These are phyloP conservation scores for Coriolopsis trogii DNA, from an alignment of 1,284 basidiomycete species.

Conservation along the genomic window DNA sequence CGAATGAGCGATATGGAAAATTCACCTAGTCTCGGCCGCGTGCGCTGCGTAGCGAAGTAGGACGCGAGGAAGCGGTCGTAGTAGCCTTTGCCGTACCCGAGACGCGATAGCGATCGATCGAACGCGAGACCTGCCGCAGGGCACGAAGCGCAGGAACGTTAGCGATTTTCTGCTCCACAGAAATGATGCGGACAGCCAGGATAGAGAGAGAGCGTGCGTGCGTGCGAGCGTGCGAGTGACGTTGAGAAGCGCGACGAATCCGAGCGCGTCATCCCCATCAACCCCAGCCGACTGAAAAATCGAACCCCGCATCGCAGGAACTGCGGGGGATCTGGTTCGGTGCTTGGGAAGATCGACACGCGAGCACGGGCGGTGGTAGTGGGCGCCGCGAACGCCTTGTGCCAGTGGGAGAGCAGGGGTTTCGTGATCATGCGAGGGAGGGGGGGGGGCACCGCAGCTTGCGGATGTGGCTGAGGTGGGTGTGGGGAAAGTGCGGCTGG, in stretches of 20 bases:
- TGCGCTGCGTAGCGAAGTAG: slow-evolving; percentile 39
- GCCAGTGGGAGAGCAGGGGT: not conserved
- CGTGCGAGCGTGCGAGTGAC: not conserved
- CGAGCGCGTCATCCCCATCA: too few relatives aligned
- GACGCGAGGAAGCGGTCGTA: slow-evolving; percentile 73
- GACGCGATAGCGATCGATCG: slow-evolving; percentile 65
- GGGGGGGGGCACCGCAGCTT: too few relatives aligned
- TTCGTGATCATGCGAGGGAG: too few relatives aligned
- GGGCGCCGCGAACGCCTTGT: not conserved
- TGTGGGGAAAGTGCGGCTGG: too few relatives aligned
- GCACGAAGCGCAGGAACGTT: not conserved
- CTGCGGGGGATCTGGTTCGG: not conserved
- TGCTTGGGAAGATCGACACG: slow-evolving; percentile 15
- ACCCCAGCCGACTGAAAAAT: too few relatives aligned
- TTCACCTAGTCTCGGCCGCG: slow-evolving; percentile 20
- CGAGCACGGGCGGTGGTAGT: not conserved
- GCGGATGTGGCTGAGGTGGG: too few relatives aligned
- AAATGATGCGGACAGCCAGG: too few relatives aligned
- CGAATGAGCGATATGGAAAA: not conserved
- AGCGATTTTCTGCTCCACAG: too few relatives aligned
- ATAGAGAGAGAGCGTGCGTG: not conserved
- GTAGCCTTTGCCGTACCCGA: slow-evolving; percentile 82
- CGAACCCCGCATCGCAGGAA: not conserved
- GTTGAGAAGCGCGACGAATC: not conserved
- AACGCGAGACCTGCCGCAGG: slow-evolving; percentile 69